Conservation (phyloP, 306 rosid species). For the Cucurbita maxima region DNA sequence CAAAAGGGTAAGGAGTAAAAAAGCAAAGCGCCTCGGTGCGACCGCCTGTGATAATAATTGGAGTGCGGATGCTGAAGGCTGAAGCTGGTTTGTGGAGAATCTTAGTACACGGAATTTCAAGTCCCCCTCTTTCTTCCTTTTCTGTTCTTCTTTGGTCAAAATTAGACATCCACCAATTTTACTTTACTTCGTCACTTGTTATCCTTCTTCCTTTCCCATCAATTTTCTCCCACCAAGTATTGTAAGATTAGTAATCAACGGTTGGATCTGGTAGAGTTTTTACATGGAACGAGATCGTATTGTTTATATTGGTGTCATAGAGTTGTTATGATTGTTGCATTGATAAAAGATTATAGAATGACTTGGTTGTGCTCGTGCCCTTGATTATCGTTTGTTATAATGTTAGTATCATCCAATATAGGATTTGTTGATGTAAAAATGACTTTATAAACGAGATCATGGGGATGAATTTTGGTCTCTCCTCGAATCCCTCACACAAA, state of each 20-base stretch:
- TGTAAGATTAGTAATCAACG: no score
- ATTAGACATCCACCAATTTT: background rate
- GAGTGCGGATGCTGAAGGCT: conserved; percentile 2
- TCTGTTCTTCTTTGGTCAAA: background rate
- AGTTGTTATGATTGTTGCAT: background rate
- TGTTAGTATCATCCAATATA: background rate
- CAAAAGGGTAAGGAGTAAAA: background rate
- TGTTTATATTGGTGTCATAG: background rate
- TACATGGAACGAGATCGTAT: background rate
- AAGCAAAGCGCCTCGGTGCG: background rate
- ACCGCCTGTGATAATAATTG: conserved; percentile 4
- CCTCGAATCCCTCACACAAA: no score
- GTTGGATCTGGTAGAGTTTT: background rate
- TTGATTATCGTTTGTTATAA: no score
- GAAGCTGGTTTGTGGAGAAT: conserved; percentile 2
- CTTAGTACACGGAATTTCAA: conserved; percentile 9
- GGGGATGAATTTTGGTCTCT: no score
- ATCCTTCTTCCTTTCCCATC: background rate
- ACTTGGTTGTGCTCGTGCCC: no score
- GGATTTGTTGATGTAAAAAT: no score
- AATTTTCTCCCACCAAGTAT: background rate
- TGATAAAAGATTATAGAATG: no score
- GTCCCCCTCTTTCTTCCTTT: background rate
- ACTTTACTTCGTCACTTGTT: background rate
- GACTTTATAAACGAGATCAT: no score